These are phyloP conservation scores for Penstemon eatonii DNA, from an alignment of 257 asterid species.

Conservation along the genomic window DNA sequence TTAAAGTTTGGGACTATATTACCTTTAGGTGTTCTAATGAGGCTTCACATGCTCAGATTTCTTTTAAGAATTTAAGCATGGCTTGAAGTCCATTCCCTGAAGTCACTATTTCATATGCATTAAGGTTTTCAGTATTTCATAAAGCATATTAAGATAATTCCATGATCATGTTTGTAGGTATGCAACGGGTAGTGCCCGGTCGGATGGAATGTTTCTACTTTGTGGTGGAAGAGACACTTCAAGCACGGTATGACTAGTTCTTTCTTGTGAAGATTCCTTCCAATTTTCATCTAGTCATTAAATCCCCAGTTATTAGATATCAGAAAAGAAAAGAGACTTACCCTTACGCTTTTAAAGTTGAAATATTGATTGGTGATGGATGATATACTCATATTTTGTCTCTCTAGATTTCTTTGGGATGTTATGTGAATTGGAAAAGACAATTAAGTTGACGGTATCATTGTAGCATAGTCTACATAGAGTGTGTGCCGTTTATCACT, in stretches of 20 bases:
- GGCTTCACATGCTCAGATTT: too few relatives aligned
- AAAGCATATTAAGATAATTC: background rate
- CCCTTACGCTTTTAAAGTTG: too few relatives aligned
- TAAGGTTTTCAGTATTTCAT: background rate
- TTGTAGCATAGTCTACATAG: too few relatives aligned
- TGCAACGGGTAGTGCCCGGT: constrained; percentile 99
- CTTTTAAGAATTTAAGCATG: too few relatives aligned
- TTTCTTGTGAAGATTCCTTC: constrained; percentile 28
- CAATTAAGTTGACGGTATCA: too few relatives aligned
- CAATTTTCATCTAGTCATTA: constrained; percentile 6
- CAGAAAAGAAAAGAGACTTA: constrained; percentile 7
- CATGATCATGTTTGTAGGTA: constrained; percentile 60
- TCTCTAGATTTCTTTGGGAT: background rate
- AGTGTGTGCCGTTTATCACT: too few relatives aligned
- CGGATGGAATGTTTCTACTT: constrained; percentile 99
- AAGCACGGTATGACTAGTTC: constrained; percentile 61
- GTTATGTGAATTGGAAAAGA: too few relatives aligned
- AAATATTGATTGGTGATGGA: constrained; percentile 22
- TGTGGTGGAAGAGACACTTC: constrained; percentile 99
- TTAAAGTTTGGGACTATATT: too few relatives aligned
- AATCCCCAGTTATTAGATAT: constrained; percentile 25
- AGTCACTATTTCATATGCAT: background rate
- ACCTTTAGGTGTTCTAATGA: too few relatives aligned
- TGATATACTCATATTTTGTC: constrained; percentile 17
- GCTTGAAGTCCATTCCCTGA: too few relatives aligned